Base-by-base conservation (phyloP, 495 filamentous ascomycete species). In the Penicillium manginii region DNA sequence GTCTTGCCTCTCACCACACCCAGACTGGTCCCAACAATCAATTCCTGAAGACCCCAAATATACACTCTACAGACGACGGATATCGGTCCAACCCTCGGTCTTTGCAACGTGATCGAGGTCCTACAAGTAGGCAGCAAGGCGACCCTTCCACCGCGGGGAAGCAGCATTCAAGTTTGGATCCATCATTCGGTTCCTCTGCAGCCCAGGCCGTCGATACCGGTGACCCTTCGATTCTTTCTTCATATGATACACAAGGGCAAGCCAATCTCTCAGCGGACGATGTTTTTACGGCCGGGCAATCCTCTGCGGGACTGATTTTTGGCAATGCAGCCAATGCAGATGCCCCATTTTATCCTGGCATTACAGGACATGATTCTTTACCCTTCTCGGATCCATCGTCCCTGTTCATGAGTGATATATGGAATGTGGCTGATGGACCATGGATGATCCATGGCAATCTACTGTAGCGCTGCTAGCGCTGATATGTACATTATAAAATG, bases 341-440 rank as follows among this genome's bases (percentile, higher is more conserved):
- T 29, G 22, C 61, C 19, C 47, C 52, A 6, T 64, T 68, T 43
- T 59, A 52, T 39, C 50, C 62, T 0, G 61, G 57, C 5, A 56
- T 54, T 37, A 40, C 31, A 32, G 57, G 62, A 23, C 60, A 63
- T 29, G 62, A 66, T 9, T 46, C 54, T 33, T 47, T 64, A 6
- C 57, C 65, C 0, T 72, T 72, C 23, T 57, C 65, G 3, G 61
- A 59, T 19, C 54, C 50, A 18, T 60, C 62, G 18, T 55, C 60
- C 2, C 59, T 68, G 8, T 52, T 54, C 5, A 66, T 73, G 62
- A 66, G 63, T 35, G 73, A 78, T 58, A 40, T 71, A n/a, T 76
- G 75, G 73, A 78, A 68, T 61, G 67, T 76, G 17, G 73, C 73
- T 33, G 75, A 78, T 62, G 73, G 72, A 11, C 75, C 73, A 5